A percentile compares a stretch with the other conserved stretches of the same genome.
phyloP scores from a whole-genome alignment of 2,329 filamentous ascomycete genomes.

The Gaeumannomyces tritici region DNA sequence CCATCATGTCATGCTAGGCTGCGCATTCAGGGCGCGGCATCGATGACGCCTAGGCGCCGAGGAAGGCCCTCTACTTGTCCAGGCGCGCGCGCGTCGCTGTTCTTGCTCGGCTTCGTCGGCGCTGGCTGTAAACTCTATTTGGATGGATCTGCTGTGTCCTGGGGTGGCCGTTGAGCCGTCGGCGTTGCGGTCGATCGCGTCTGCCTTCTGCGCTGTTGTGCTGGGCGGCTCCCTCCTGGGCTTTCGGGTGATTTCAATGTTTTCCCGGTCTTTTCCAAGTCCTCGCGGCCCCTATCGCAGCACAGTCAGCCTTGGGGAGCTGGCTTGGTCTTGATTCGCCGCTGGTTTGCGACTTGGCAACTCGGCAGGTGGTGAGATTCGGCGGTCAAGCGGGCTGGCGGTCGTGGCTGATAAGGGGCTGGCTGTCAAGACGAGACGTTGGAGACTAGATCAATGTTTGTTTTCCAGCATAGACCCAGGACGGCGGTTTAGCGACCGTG shows the following conservation, averaged over 20 bases:
- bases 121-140: background rate
- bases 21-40: background rate
- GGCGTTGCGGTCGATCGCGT: background rate
- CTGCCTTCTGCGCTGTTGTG: background rate
- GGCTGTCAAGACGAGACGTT: too few relatives aligned
- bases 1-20: slow-evolving; percentile 28
- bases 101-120: background rate
- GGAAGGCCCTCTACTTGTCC: background rate
- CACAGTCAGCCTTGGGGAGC: background rate
- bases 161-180: background rate
- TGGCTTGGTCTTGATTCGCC: background rate
- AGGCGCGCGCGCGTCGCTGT: background rate
- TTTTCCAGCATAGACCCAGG: background rate
- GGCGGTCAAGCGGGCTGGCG: background rate
- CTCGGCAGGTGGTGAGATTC: background rate
- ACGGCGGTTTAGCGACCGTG: background rate
- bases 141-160: background rate
- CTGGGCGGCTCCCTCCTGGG: too few relatives aligned
- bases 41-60: background rate
- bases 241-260: background rate
- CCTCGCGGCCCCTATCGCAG: background rate
- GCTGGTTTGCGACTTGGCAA: background rate
- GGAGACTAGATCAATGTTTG: background rate
- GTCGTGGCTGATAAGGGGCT: too few relatives aligned
- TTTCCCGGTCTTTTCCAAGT: background rate